A percentile compares a stretch with the other conserved stretches of the same genome.
Conservation (phyloP, 352 stramenopile genomes). For the Globisporangium cystogenes region DNA sequence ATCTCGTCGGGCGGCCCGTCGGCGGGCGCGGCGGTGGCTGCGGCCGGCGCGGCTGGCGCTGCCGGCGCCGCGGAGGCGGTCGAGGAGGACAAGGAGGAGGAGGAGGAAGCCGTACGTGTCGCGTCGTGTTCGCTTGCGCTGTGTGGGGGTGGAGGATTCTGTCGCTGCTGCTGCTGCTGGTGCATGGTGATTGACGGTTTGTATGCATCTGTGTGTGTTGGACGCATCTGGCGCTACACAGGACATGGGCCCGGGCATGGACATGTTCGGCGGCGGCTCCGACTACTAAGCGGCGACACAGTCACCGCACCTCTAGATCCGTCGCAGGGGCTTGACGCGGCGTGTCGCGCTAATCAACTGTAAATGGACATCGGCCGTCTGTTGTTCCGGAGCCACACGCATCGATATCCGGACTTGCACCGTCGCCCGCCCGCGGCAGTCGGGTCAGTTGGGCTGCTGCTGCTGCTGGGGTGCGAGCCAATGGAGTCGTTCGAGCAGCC, state of each 20-base stretch:
- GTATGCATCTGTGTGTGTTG: conserved; percentile 1
- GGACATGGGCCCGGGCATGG: conserved; percentile 63
- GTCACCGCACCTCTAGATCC: conserved; percentile 12
- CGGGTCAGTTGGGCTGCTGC: too few relatives aligned
- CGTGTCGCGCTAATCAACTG: conserved; percentile 30
- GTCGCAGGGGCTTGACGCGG: conserved; percentile 20
- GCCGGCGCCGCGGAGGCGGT: conserved; percentile 25
- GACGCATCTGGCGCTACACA: conserved; percentile 3
- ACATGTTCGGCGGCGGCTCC: conserved; percentile 58
- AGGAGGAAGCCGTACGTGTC: conserved; percentile 63
- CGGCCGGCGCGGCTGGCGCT: conserved; percentile 28
- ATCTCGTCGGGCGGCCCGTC: conserved; percentile 65
- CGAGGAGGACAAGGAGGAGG: conserved; percentile 53
- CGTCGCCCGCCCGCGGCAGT: too few relatives aligned
- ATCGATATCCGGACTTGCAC: background rate
- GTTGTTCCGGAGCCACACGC: conserved; percentile 24
- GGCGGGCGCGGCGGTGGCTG: conserved; percentile 27
- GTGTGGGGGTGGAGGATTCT: too few relatives aligned
- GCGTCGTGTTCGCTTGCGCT: too few relatives aligned
- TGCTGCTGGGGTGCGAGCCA: too few relatives aligned
- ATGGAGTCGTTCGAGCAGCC: too few relatives aligned
- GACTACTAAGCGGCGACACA: conserved; percentile 45
- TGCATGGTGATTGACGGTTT: background rate
- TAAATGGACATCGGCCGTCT: conserved; percentile 45
- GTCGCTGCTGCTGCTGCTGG: background rate